Evolutionary conservation across 441 rosid genomes (phyloP), one percentile per base, ranked within the genome.

Genomic region (Gossypium lobatum): DNA sequence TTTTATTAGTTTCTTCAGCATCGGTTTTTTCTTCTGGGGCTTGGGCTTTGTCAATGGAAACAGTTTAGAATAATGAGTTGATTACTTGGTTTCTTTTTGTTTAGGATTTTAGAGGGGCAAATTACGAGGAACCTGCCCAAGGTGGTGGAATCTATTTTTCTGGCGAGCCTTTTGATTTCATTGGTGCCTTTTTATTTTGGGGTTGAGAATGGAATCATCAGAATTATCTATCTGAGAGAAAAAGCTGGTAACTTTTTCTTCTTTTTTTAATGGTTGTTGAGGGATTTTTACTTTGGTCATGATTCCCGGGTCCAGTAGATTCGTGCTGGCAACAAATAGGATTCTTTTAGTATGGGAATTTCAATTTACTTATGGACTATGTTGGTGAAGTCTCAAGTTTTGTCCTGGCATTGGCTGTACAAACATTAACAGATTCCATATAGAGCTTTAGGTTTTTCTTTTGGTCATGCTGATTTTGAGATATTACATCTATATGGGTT

Each of bases 231-330:
- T 54, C 25, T 18, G 11, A 18, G 60, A 60, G 4, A 28, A 52
- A 68, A 62, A 69, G 73, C 70, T 70, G 42, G 60, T 54, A 28
- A 75, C 70, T 64, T 53, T 28, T 54, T 18, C 20, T 64, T 53
- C 23, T 54, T 18, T 23, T 53, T 28, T 48, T 28, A 17, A 69
- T 71, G 57, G 28, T 57, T 77, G 73, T 23, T 31, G 55, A 10
- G 54, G 60, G 55, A 67, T 55, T 62, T 31, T 28, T 21, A 54
- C 83, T 75, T 78, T 71, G 64, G 28, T 76, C 17, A 60, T 74
- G 82, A 79, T 77, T 82, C 87, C 74, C 70, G 75, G 83, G 78
- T 75, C 83, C 84, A 61, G 70, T 60, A 70, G 84, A 79, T 80
- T 76, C 77, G 57, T 26, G 65, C 67, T 21, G 58, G 52, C 34